These are phyloP conservation scores for Aspergillus asperescens DNA, from an alignment of 495 filamentous ascomycete species.

Conservation along the genomic window DNA sequence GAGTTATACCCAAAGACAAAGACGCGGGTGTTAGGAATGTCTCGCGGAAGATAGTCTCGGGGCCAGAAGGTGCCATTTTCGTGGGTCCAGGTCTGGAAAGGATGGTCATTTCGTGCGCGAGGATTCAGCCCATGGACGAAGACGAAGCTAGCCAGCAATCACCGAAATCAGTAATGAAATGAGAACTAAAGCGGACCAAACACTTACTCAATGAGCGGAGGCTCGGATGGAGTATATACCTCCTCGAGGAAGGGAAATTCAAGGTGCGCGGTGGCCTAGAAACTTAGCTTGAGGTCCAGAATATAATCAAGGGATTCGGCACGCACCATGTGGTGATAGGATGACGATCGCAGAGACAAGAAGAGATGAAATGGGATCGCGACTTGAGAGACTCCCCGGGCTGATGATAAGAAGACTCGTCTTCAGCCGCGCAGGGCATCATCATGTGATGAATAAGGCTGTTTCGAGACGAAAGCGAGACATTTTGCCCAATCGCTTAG, in stretches of 20 bases:
- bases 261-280: constrained; percentile 24
- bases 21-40: constrained; percentile 36
- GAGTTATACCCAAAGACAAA: constrained; percentile 44
- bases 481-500: constrained; percentile 14
- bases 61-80: constrained; percentile 39
- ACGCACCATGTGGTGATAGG: constrained; percentile 7
- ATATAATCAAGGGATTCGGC: background rate
- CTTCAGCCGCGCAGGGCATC: constrained; percentile 5
- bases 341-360: background rate
- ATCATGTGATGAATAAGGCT: constrained; percentile 11
- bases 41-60: constrained; percentile 33
- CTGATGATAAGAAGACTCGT: constrained; percentile 4
- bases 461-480: background rate
- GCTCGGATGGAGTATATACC: constrained; percentile 27
- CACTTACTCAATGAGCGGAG: constrained; percentile 32
- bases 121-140: constrained; percentile 40
- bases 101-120: constrained; percentile 34
- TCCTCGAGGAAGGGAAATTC: constrained; percentile 37
- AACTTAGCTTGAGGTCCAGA: background rate
- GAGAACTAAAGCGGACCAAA: background rate
- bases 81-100: constrained; percentile 39
- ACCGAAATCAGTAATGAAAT: background rate
- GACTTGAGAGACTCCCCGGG: background rate
- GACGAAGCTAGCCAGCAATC: constrained; percentile 24
- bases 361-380: background rate